A percentile compares a stretch with the other conserved stretches of the same genome.
Evolutionary conservation across 148 eudicot species (phyloP).

Genomic region (Salicornia ramosissima): DNA sequence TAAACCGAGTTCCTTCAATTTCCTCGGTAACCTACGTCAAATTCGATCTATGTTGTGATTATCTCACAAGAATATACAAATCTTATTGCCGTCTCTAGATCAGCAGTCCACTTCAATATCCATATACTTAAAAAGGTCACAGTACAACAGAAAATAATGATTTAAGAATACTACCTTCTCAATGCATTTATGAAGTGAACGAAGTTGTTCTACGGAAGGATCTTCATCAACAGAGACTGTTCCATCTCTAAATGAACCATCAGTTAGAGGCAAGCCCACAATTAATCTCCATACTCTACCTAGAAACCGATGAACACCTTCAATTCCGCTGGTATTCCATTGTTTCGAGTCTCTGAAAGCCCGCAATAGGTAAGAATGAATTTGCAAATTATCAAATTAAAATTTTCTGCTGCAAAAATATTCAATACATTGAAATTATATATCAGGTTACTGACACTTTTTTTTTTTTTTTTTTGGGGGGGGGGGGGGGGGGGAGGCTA

Average conservation of each 20-base stretch:
- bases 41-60: neutral
- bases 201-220: slow-evolving; percentile 81
- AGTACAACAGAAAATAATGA: neutral
- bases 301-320: slow-evolving; percentile 94
- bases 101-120: neutral
- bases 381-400: neutral
- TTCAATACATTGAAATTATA: neutral
- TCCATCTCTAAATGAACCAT: slow-evolving; percentile 67
- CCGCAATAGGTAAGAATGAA: slow-evolving; percentile 7
- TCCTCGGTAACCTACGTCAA: slow-evolving; percentile 74
- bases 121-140: neutral
- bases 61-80: neutral
- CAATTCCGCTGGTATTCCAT: slow-evolving; percentile 97
- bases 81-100: neutral
- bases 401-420: neutral
- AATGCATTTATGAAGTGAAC: slow-evolving; percentile 82
- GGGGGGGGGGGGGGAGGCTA: neutral
- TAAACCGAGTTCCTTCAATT: slow-evolving; percentile 88
- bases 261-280: slow-evolving; percentile 64
- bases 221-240: slow-evolving; percentile 51
- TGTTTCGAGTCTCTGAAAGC: slow-evolving; percentile 73
- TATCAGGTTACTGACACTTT: neutral
- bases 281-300: slow-evolving; percentile 90
- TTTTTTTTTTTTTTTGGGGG: too few species aligned
- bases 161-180: slow-evolving; percentile 46